phyloP scores from a whole-genome alignment of 441 rosid species.

The Arabidopsis hybrid region DNA sequence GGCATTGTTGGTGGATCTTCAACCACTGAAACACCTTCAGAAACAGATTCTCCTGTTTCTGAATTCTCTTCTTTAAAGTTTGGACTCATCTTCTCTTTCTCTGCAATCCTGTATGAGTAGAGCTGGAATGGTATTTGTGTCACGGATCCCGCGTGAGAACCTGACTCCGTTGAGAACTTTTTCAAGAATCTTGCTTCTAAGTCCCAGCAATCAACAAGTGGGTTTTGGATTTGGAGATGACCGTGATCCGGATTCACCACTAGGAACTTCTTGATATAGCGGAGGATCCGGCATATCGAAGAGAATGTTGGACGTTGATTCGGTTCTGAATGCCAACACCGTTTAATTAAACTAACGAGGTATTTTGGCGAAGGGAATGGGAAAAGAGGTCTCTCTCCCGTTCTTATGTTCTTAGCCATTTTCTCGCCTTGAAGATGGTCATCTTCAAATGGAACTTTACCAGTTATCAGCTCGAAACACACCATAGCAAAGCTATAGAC shows the following conservation, averaged over 20 bases:
- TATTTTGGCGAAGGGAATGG: conserved; percentile 80
- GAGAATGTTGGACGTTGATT: conserved; percentile 79
- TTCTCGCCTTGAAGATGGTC: conserved; percentile 93
- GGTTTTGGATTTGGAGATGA: conserved; percentile 60
- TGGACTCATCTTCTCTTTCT: conserved; percentile 60
- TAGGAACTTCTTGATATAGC: conserved; percentile 83
- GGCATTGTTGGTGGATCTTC: conserved; percentile 59
- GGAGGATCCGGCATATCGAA: conserved; percentile 79
- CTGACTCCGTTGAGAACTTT: conserved; percentile 52
- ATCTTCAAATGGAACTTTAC: conserved; percentile 94
- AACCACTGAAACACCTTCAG: conserved; percentile 46
- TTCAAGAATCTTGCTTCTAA: conserved; percentile 64
- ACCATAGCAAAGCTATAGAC: conserved; percentile 96
- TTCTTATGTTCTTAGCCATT: conserved; percentile 74
- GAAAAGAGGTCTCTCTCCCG: conserved; percentile 91
- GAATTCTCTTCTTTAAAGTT: conserved; percentile 46
- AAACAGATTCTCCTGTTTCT: conserved; percentile 58
- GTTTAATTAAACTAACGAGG: conserved; percentile 75
- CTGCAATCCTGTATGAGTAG: conserved; percentile 67
- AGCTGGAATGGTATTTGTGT: conserved; percentile 73
- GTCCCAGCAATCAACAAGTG: conserved; percentile 71
- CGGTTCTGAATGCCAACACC: conserved; percentile 85
- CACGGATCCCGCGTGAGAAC: conserved; percentile 41
- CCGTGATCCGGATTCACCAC: conserved; percentile 65
- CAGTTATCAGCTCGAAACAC: conserved; percentile 86